Evolutionary conservation across 148 eudicot genomes (phyloP).

Genomic region (Dianthus caryophyllus): DNA sequence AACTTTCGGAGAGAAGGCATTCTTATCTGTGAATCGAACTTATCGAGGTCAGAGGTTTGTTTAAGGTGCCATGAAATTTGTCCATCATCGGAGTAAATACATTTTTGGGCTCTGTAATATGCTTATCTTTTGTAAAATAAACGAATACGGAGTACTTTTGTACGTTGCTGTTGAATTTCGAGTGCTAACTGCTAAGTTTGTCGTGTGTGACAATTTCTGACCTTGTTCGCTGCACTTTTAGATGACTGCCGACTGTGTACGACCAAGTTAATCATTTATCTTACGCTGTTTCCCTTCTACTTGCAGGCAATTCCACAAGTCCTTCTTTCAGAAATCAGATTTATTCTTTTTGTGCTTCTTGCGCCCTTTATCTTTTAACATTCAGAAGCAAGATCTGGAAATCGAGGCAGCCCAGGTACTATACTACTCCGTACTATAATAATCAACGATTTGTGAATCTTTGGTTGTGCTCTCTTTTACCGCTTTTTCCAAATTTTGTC

Average conservation of each 20-base stretch:
- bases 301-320: conserved; percentile 69
- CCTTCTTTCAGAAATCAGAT: conserved; percentile 73
- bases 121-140: no score
- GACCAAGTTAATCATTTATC: neutral
- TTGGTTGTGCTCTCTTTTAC: neutral
- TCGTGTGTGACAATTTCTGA: neutral
- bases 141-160: no score
- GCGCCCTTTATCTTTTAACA: conserved; percentile 59
- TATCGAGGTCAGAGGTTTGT: neutral
- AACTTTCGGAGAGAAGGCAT: no score
- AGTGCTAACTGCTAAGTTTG: conserved; percentile 1
- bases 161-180: neutral
- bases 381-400: conserved; percentile 73
- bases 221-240: neutral
- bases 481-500: neutral
- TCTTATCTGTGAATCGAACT: neutral
- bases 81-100: neutral
- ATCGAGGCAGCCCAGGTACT: conserved; percentile 79
- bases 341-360: conserved; percentile 67
- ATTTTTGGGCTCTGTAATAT: neutral
- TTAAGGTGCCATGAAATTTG: neutral
- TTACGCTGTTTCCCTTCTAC: conserved; percentile 3
- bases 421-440: no score
- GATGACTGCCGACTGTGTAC: neutral
- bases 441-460: neutral